Base-by-base conservation (phyloP, 306 rosid species). In the Crataegus laevigata region DNA sequence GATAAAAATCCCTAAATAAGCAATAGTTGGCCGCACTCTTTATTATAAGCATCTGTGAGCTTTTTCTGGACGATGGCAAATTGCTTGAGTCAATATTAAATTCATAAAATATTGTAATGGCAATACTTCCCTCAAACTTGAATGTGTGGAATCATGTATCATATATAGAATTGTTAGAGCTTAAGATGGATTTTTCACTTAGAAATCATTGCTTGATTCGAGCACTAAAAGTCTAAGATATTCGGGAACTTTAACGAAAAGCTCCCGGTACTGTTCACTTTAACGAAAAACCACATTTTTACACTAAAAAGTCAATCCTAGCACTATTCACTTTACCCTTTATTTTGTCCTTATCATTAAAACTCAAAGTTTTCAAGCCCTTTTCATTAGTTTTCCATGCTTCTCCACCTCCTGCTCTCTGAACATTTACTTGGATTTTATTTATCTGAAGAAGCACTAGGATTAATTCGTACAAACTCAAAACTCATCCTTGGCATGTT, bases 41-140 rank as follows among this genome's bases (percentile, higher is more conserved):
- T 51, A 32, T 38, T 14, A 12, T 70, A 52, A 66, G 43, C 38
- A 74, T 78, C 75, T 67, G 70, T 36, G 66, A 64, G 38, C 65
- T 60, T 70, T 77, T 77, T 50, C 28, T n/a, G 55, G 52, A 18
- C 45, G 59, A 61, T 71, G 36, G 14, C 51, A 40, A 19, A 36
- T 65, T 54, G 18, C 32, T 51, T 29, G 40, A 28, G 43, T 57
- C 25, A 55, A 77, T 69, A 9, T 29, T 45, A 30, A 43, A 14
- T 30, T 62, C 65, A 47, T 57, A 17, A 8, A 54, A 21, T n/a
- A 30, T 40, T 45, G 25, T 50, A 50, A 51, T 71, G 22, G 10
- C 25, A 36, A 38, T 75, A 5, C 11, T 32, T 51, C 32, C 22
- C n/a, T 29, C 24, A 50, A 22, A 74, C 58, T 11, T 19, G 43